Evolutionary conservation across 1,284 basidiomycete genomes (phyloP), one percentile per base, ranked within the genome.

Genomic region (Leccinum pallidistipes): DNA sequence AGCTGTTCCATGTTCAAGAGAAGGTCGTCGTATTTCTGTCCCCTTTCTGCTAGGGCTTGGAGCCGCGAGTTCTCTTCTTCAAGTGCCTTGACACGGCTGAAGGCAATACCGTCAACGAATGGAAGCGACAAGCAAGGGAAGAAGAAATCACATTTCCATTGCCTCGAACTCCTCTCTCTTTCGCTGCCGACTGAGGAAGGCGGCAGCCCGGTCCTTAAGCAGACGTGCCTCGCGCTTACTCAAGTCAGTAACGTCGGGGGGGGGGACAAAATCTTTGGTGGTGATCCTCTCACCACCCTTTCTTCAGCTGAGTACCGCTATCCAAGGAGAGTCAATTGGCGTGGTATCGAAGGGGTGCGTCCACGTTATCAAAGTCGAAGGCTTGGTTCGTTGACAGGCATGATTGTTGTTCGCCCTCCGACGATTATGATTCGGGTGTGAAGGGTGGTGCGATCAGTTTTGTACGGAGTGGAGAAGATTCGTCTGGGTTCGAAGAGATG

Each of bases 141-240:
- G 47, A 60, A 65, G 64, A 55, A 59, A 60, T 79, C 81, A 94
- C 90, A 88, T 77, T 81, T 95, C 92, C 87, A 95, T 93, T 71
- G 77, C 81, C 77, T 95, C 93, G 71, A 94, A 95, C 78, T 95
- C 93, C 78, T 95, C 93, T 63, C 93, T 87, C 78, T 95, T 95
- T 69, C 93, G 83, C 77, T 95, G 93, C 71, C 93, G 83, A 74
- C 87, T 91, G 69, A 95, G 86, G 80, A 95, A 95, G 59, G 93
- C 93, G 9, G 93, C 93, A 12, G 93, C 93, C 59, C 93, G 85
- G 79, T 95, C 95, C 82, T 95, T 95, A 62, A 95, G 91, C 14
- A 95, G 83, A 59, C 93, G 86, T 57, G 94, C 93, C 77, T 95
- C 93, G 61, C 92, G 88, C 77, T 95, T 95, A 80, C 83, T 88